phyloP scores from a whole-genome alignment of 192 early-diverging fungal genomes.

The Coemansia sp. region DNA sequence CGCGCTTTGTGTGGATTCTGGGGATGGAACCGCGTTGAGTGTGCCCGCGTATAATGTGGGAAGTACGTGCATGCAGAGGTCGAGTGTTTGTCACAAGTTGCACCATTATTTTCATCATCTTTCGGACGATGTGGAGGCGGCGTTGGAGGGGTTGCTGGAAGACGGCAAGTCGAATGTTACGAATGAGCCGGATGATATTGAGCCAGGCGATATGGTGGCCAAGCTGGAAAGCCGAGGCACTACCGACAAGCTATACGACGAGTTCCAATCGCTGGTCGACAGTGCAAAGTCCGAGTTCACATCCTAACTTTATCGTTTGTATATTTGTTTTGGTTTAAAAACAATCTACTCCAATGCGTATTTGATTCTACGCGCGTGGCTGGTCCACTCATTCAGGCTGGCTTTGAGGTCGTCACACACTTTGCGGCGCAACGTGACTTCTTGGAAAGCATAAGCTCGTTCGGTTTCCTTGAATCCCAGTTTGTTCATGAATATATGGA shows the following conservation, averaged over 20 bases:
- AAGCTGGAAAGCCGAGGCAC: slow-evolving; percentile 27
- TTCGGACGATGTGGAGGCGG: slow-evolving; percentile 16
- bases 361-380: slow-evolving; percentile 16
- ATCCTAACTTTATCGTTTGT: not conserved
- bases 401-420: slow-evolving; percentile 18
- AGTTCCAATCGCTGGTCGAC: slow-evolving; percentile 25
- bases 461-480: slow-evolving; percentile 49
- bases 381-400: slow-evolving; percentile 8
- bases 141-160: slow-evolving; percentile 6
- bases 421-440: slow-evolving; percentile 42
- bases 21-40: slow-evolving; percentile 6
- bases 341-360: slow-evolving; percentile 2
- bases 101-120: slow-evolving; percentile 48
- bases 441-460: slow-evolving; percentile 41
- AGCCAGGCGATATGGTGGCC: slow-evolving; percentile 38
- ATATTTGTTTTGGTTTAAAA: not conserved
- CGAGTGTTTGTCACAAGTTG: slow-evolving; percentile 38
- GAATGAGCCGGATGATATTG: not conserved
- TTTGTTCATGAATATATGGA: slow-evolving; percentile 40
- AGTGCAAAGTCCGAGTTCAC: slow-evolving; percentile 40
- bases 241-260: slow-evolving; percentile 21
- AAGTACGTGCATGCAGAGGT: slow-evolving; percentile 25
- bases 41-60: slow-evolving; percentile 35
- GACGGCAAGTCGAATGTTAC: not conserved
- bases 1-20: slow-evolving; percentile 10